A percentile compares a stretch with the other conserved stretches of the same genome.
phyloP scores from a whole-genome alignment of 2,329 filamentous ascomycete species.

The Leptographium wingfieldii region DNA sequence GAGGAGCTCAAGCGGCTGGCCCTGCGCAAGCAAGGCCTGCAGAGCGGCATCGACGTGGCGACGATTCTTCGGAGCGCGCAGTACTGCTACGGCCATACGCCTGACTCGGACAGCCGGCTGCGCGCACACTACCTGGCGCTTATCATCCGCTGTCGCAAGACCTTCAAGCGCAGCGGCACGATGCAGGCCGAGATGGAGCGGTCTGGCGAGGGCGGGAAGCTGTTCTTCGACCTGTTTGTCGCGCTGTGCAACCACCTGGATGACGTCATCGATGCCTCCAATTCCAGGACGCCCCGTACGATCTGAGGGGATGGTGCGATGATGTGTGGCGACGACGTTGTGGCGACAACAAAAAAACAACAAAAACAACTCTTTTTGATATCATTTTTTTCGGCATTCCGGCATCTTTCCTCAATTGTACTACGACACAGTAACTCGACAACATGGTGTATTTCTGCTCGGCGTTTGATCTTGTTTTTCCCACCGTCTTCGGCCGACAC shows the following conservation, averaged over 20 bases:
- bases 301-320: constrained; percentile 27
- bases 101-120: constrained; percentile 80
- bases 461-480: not conserved
- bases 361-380: not conserved
- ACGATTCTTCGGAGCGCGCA: constrained; percentile 86
- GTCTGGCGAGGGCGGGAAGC: constrained; percentile 59
- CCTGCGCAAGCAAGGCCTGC: constrained; percentile 87
- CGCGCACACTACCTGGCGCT: constrained; percentile 95
- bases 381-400: not conserved
- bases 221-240: constrained; percentile 98
- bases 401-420: not conserved
- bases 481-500: not conserved
- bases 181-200: constrained; percentile 98
- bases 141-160: constrained; percentile 94
- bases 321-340: not conserved
- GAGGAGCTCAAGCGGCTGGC: constrained; percentile 85
- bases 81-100: constrained; percentile 92
- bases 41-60: constrained; percentile 81
- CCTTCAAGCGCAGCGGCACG: constrained; percentile 94
- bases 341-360: not conserved
- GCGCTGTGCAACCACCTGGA: constrained; percentile 97
- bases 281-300: constrained; percentile 46
- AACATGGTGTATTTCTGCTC: not conserved
- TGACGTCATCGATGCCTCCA: constrained; percentile 81
- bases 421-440: not conserved